Conservation (phyloP, 371 early-diverging fungal species). For the Syncephalastrum sp. region DNA sequence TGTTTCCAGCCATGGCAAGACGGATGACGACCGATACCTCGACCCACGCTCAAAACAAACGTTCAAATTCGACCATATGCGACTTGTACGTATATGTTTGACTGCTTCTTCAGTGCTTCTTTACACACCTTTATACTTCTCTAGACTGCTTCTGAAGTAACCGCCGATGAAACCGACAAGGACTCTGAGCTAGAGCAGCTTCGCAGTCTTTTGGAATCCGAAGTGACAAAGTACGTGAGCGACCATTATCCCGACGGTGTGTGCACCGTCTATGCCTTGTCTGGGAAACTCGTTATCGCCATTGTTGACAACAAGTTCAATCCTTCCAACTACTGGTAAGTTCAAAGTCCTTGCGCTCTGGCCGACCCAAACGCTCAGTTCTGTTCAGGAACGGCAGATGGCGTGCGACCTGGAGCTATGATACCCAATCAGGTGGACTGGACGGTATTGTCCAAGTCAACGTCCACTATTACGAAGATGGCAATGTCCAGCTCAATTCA, state of each 20-base stretch:
- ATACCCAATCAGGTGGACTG: constrained; percentile 57
- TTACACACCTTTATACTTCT: no score
- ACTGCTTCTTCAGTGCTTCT: no score
- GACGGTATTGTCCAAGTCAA: constrained; percentile 72
- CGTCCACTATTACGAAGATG: constrained; percentile 98
- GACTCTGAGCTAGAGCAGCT: no score
- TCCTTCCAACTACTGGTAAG: constrained; percentile 86
- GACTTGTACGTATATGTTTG: constrained; percentile 44
- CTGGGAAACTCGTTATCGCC: constrained; percentile 55
- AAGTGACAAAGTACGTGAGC: constrained; percentile 58
- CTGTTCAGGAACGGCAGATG: constrained; percentile 84
- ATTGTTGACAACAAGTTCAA: constrained; percentile 91
- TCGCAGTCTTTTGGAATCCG: constrained; percentile 13
- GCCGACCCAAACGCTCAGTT: background rate
- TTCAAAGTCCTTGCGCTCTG: background rate
- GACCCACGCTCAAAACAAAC: constrained; percentile 71
- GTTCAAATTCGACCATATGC: constrained; percentile 77
- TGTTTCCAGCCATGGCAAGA: constrained; percentile 69
- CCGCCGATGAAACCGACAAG: no score
- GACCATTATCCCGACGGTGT: constrained; percentile 84
- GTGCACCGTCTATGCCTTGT: constrained; percentile 59
- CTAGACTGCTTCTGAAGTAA: no score
- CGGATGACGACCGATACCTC: constrained; percentile 64
- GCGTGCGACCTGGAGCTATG: constrained; percentile 79
- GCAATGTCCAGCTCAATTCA: constrained; percentile 93